Conservation (phyloP, 2,329 filamentous ascomycete genomes). For the Trichoderma semiorbis region DNA sequence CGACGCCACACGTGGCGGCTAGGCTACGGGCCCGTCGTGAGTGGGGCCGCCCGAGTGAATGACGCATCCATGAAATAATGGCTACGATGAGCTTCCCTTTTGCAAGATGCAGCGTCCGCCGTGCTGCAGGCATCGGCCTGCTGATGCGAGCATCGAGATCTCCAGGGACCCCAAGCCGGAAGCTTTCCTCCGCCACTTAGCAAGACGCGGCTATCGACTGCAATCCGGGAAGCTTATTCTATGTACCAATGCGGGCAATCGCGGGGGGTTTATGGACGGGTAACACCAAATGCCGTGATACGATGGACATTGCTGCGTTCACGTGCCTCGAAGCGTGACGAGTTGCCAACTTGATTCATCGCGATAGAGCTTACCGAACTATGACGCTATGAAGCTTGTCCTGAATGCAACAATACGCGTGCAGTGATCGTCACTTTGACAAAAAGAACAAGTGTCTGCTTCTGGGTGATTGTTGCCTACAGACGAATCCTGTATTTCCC, state of each 20-base stretch:
- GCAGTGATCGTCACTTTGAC: neutral
- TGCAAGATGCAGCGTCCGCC: neutral
- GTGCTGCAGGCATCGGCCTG: neutral
- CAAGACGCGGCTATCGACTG: neutral
- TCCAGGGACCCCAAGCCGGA: neutral
- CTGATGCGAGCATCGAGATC: constrained; percentile 14
- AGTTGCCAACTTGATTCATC: neutral
- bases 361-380: neutral
- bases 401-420: neutral
- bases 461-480: neutral
- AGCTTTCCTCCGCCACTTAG: neutral
- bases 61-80: constrained; percentile 12
- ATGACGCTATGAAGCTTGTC: neutral
- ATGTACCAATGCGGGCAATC: neutral
- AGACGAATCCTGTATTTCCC: neutral
- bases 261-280: neutral
- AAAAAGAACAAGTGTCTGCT: neutral
- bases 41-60: neutral
- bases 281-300: neutral
- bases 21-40: neutral
- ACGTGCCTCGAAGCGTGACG: neutral
- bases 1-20: constrained; percentile 11
- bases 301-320: neutral
- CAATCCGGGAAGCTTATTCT: neutral
- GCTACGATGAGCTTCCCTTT: neutral